Conservation (phyloP, 2,329 filamentous ascomycete genomes). For the Dactylellina sp. region DNA sequence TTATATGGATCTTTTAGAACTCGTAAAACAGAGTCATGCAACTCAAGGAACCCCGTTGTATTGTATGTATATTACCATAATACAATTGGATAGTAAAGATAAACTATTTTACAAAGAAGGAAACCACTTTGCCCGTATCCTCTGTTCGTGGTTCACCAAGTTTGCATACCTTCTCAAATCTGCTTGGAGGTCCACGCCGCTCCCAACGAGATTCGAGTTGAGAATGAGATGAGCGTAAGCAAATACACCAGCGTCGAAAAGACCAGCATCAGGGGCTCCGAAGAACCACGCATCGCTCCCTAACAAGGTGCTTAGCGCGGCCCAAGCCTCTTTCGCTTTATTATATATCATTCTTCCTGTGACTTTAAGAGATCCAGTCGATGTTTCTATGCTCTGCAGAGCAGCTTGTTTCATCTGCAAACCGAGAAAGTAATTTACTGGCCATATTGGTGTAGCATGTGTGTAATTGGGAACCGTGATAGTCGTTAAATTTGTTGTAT, state of each 20-base stretch:
- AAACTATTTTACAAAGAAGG: not conserved
- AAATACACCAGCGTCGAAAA: slow-evolving; percentile 91
- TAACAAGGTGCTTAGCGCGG: slow-evolving; percentile 72
- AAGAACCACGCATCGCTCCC: slow-evolving; percentile 74
- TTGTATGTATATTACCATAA: no score
- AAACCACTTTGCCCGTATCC: slow-evolving; percentile 68
- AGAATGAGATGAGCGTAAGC: slow-evolving; percentile 87
- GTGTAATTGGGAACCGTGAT: slow-evolving; percentile 77
- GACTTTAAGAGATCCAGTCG: slow-evolving; percentile 68
- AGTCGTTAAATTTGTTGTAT: slow-evolving; percentile 72
- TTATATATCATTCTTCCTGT: slow-evolving; percentile 71
- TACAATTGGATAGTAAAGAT: no score
- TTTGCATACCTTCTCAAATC: slow-evolving; percentile 71
- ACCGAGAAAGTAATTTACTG: slow-evolving; percentile 74
- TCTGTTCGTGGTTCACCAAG: slow-evolving; percentile 74
- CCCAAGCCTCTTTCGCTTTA: slow-evolving; percentile 73
- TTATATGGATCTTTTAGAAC: no score
- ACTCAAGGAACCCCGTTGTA: no score
- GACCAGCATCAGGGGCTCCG: slow-evolving; percentile 69
- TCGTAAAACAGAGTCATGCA: no score
- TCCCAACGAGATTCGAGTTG: slow-evolving; percentile 70
- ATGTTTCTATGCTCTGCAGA: slow-evolving; percentile 77
- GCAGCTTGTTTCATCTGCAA: slow-evolving; percentile 79
- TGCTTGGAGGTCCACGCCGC: slow-evolving; percentile 71
- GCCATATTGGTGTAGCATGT: slow-evolving; percentile 70